These are phyloP conservation scores for Yamagishiella unicocca DNA, from an alignment of 139 green algal genomes.

Conservation along the genomic window DNA sequence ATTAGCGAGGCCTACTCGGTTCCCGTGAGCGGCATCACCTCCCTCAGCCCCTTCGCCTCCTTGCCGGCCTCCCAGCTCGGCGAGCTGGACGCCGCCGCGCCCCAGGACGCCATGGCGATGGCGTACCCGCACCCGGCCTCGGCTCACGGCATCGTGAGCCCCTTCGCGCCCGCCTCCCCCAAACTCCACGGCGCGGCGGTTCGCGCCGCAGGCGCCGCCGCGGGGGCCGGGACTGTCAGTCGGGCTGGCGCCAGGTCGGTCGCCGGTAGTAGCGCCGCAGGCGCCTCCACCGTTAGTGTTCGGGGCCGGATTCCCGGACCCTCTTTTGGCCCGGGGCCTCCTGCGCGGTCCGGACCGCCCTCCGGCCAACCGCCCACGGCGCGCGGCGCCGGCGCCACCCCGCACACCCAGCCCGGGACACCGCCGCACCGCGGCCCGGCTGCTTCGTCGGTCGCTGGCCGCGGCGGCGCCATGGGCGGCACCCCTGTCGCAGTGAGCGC, in stretches of 20 bases:
- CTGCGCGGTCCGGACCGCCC: too few species aligned
- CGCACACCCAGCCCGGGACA: neutral
- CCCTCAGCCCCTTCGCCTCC: slow-evolving; percentile 25
- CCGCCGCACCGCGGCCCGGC: slow-evolving; percentile 12
- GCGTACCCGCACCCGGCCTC: too few species aligned
- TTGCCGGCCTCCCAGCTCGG: slow-evolving; percentile 2
- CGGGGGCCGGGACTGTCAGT: too few species aligned
- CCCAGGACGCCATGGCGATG: neutral
- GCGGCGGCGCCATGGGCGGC: neutral
- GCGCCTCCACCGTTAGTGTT: neutral
- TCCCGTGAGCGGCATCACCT: neutral
- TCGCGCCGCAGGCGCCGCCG: too few species aligned
- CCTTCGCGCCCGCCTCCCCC: too few species aligned
- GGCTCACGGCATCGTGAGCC: too few species aligned
- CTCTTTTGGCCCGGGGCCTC: neutral
- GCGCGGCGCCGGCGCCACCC: neutral
- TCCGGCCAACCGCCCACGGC: neutral
- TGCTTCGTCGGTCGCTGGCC: neutral
- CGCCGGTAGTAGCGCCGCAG: neutral
- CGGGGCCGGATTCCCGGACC: slow-evolving; percentile 6
- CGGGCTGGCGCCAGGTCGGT: neutral
- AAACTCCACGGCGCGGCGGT: too few species aligned
- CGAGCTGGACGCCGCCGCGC: neutral
- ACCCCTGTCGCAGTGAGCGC: neutral
- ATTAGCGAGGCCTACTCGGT: neutral